Base-by-base conservation (phyloP, 1,284 basidiomycete species). In the Hypsizygus ulmarius region DNA sequence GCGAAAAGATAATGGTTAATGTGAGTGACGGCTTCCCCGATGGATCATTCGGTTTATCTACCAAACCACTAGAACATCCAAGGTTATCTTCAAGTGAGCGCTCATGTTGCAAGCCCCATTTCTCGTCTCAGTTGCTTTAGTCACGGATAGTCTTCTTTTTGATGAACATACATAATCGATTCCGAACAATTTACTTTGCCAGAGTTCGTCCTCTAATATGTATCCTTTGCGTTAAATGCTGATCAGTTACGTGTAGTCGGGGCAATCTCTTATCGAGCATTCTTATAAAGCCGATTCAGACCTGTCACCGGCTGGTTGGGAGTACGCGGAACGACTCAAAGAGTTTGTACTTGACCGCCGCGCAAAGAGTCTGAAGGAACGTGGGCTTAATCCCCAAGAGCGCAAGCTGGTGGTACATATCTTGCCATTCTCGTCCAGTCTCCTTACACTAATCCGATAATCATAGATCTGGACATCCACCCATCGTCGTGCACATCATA, bases 201-300 rank as follows among this genome's bases (percentile, higher is more conserved):
- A 74, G 93, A 39, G 93, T 95, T 61, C 52, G 87, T 65, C 34
- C n/a, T n/a, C n/a, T n/a, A n/a, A n/a, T 30, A 10, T 52, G 4
- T 39, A 46, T 14, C 27, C 5, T 18, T 25, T 25, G 9, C 34
- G 19, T 30, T n/a, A 15, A 28, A 29, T 32, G 38, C 44, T 43
- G 41, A 43, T 48, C 11, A 25, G 6, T 25, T 34, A 15, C 51
- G 5, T 10, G 10, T 47, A 88, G 90, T 95, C 93, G 4, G 93
- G 93, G 9, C 93, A 93, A 75, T 97, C 91, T 5, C 78, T 97
- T 49, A 95, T 98, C 55, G 97, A 99, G 64, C 97, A 99, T 65
- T 97, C 95, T 3, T 99, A 96, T 77, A 97, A 97, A 70, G 95
- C 96, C 25, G 96, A 99, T 64, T 94, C 96, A 0, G 97, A 98